These are phyloP conservation scores for Chenopodium berlandieri DNA, from an alignment of 148 eudicot genomes.

Conservation along the genomic window DNA sequence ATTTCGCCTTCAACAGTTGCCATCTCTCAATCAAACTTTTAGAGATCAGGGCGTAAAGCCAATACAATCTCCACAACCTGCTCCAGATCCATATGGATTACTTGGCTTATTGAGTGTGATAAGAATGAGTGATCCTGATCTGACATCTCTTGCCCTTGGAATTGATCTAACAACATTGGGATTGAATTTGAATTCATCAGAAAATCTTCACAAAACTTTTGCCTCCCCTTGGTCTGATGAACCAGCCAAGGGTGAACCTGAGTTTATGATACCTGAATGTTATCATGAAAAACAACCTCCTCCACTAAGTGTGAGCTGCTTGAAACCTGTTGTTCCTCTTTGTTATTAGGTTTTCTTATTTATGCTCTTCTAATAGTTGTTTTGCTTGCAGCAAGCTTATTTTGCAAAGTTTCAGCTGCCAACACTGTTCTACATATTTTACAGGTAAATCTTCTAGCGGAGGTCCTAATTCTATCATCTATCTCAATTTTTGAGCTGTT, in stretches of 20 bases:
- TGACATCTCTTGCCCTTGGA: conserved; percentile 83
- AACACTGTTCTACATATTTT: conserved; percentile 76
- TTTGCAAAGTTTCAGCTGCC: conserved; percentile 69
- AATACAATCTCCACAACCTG: conserved; percentile 61
- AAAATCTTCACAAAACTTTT: conserved; percentile 79
- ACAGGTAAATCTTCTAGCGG: conserved; percentile 45
- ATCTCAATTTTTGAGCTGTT: neutral
- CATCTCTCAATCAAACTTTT: conserved; percentile 61
- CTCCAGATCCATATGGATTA: conserved; percentile 75
- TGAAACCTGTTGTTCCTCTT: neutral
- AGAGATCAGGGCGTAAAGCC: conserved; percentile 81
- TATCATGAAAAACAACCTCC: conserved; percentile 74
- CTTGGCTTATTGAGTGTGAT: conserved; percentile 82
- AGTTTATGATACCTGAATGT: conserved; percentile 78
- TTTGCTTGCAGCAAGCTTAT: conserved; percentile 68
- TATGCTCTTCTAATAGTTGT: conserved; percentile 30
- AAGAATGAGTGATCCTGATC: conserved; percentile 84
- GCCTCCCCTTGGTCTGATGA: conserved; percentile 96
- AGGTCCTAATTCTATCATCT: neutral
- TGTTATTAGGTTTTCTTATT: conserved; percentile 5
- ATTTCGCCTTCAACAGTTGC: conserved; percentile 75
- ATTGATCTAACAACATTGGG: conserved; percentile 89
- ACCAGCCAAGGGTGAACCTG: conserved; percentile 89
- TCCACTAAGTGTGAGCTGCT: conserved; percentile 59
- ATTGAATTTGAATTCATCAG: conserved; percentile 72